Evolutionary conservation across 2,329 filamentous ascomycete species (phyloP).

Genomic region (Alternaria sp.): DNA sequence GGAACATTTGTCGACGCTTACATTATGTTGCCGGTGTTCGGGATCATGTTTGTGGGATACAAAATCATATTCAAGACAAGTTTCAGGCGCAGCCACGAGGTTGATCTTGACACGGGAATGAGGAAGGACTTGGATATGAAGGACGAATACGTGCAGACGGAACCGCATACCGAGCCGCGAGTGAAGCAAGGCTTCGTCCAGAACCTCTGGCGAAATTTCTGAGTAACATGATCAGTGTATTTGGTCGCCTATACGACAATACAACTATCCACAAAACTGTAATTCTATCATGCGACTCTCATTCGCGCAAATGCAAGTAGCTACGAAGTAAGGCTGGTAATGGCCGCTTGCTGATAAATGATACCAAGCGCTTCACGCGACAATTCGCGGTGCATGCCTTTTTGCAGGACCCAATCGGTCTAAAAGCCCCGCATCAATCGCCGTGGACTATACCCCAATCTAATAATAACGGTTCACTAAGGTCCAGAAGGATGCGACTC

Average conservation of each 20-base stretch:
- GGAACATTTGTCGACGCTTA: constrained; percentile 62
- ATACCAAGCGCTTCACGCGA: not conserved
- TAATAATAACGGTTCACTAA: not conserved
- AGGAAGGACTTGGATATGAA: constrained; percentile 45
- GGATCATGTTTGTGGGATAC: constrained; percentile 54
- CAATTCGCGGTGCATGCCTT: not conserved
- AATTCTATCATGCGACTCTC: not conserved
- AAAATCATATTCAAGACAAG: constrained; percentile 53
- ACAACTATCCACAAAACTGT: not conserved
- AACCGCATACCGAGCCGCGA: not conserved
- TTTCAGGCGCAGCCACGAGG: constrained; percentile 43
- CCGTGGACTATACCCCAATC: not conserved
- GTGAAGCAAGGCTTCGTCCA: constrained; percentile 16
- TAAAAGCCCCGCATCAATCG: not conserved
- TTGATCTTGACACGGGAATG: constrained; percentile 49
- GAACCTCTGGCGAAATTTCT: constrained; percentile 17
- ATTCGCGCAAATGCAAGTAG: not conserved
- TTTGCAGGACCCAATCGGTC: not conserved
- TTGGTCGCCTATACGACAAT: not conserved
- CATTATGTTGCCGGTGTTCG: constrained; percentile 59
- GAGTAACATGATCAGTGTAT: not conserved
- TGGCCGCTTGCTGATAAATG: not conserved
- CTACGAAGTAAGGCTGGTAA: not conserved
- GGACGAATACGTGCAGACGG: constrained; percentile 16
- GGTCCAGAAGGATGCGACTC: not conserved